These are phyloP conservation scores for Boletus sp. DNA, from an alignment of 768 basidiomycete species.

Conservation along the genomic window DNA sequence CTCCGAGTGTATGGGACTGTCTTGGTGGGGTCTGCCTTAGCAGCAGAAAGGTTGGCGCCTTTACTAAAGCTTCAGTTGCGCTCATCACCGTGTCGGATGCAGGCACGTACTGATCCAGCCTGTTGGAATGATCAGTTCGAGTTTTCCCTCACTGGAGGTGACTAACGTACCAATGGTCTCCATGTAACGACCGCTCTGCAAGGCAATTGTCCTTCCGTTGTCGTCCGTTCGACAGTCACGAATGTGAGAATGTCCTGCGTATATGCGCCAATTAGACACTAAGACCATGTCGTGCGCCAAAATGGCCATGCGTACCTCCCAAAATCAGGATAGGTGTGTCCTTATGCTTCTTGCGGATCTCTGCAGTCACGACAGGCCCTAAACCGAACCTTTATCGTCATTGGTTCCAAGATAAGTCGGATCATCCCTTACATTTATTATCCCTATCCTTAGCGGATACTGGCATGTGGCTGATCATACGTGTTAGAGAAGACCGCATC, in stretches of 20 bases:
- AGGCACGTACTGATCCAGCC: slow-evolving; percentile 61
- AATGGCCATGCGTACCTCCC: slow-evolving; percentile 46
- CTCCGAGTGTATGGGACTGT: slow-evolving; percentile 38
- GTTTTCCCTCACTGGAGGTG: not conserved
- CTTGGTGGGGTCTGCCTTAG: slow-evolving; percentile 38
- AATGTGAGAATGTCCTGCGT: slow-evolving; percentile 48
- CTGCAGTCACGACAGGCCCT: slow-evolving; percentile 65
- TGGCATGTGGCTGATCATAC: slow-evolving; percentile 74
- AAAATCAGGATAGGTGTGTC: slow-evolving; percentile 80
- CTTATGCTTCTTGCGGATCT: slow-evolving; percentile 42
- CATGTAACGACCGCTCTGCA: slow-evolving; percentile 91
- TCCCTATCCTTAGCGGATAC: slow-evolving; percentile 32
- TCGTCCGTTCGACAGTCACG: slow-evolving; percentile 26
- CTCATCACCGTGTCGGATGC: not conserved
- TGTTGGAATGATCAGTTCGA: not conserved
- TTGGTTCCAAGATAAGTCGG: not conserved
- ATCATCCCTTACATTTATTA: slow-evolving; percentile 54
- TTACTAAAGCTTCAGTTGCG: not conserved
- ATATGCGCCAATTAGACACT: not conserved
- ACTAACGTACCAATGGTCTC: slow-evolving; percentile 73
- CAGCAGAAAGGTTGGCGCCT: slow-evolving; percentile 49
- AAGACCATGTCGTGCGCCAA: not conserved
- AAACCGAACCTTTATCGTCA: not conserved
- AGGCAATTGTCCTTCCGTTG: slow-evolving; percentile 28
- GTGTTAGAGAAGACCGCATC: not conserved